Conservation (phyloP, 2,329 filamentous ascomycete genomes). For the Trichoderma koningiopsis region DNA sequence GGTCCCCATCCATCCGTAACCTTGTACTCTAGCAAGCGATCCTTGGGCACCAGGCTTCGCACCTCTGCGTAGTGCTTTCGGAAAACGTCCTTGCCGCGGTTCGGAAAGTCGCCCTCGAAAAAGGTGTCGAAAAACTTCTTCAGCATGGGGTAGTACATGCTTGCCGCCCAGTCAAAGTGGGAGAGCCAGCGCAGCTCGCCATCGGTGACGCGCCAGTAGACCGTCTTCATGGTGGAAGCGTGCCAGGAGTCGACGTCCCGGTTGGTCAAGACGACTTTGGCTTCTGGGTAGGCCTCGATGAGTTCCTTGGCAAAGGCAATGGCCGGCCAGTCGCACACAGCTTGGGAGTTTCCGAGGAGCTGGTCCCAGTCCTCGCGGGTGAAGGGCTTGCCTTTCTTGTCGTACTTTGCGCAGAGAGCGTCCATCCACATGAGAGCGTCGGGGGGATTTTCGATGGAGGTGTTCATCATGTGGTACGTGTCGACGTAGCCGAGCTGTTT, state of each 20-base stretch:
- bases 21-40: constrained; percentile 35
- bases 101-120: constrained; percentile 49
- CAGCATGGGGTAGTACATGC: constrained; percentile 71
- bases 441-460: constrained; percentile 59
- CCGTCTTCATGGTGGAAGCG: constrained; percentile 61
- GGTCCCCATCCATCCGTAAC: constrained; percentile 43
- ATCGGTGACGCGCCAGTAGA: constrained; percentile 68
- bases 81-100: constrained; percentile 31
- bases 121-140: constrained; percentile 67
- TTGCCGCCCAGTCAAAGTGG: constrained; percentile 60
- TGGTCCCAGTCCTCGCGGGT: constrained; percentile 70
- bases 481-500: constrained; percentile 67
- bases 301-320: constrained; percentile 67
- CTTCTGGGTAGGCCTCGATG: constrained; percentile 71
- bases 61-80: constrained; percentile 34
- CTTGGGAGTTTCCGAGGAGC: constrained; percentile 66
- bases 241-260: constrained; percentile 66
- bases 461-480: constrained; percentile 75
- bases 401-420: constrained; percentile 59
- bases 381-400: constrained; percentile 45
- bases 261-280: constrained; percentile 69
- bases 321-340: constrained; percentile 70
- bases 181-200: constrained; percentile 51
- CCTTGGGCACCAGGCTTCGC: constrained; percentile 23
- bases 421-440: constrained; percentile 72